Conservation (phyloP, 371 early-diverging fungal genomes). For the Mucor lusitanicus region DNA sequence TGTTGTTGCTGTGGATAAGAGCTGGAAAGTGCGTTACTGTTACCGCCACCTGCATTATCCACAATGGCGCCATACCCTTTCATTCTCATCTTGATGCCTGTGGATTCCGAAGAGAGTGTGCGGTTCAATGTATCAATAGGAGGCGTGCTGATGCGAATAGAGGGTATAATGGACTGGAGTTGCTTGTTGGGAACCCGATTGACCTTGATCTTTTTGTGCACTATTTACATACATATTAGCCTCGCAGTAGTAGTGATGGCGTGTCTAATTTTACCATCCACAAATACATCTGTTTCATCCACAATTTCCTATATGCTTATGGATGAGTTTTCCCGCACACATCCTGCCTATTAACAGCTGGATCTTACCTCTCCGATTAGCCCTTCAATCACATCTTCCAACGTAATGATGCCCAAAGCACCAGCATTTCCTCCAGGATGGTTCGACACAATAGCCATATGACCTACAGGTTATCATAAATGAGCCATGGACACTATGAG, state of each 20-base stretch:
- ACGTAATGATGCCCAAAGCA: slow-evolving; percentile 88
- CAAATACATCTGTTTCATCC: slow-evolving; percentile 92
- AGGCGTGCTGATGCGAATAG: background rate
- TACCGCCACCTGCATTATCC: slow-evolving; percentile 3
- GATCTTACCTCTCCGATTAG: slow-evolving; percentile 71
- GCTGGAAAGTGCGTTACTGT: background rate
- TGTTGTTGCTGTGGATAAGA: slow-evolving; percentile 2
- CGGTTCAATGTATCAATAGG: background rate
- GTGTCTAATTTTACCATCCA: slow-evolving; percentile 57
- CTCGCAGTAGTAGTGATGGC: no score
- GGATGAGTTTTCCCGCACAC: background rate
- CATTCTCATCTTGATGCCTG: slow-evolving; percentile 14
- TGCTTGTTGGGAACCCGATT: background rate
- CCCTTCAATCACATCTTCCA: slow-evolving; percentile 97
- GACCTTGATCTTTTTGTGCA: slow-evolving; percentile 11
- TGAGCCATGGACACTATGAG: background rate
- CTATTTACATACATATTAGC: background rate
- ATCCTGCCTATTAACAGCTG: background rate
- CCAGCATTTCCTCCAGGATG: slow-evolving; percentile 45
- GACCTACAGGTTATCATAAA: slow-evolving; percentile 32
- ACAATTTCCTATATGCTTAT: slow-evolving; percentile 67
- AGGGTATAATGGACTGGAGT: background rate
- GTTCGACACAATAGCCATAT: slow-evolving; percentile 72
- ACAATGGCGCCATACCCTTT: slow-evolving; percentile 21
- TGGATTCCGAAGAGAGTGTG: background rate